phyloP scores from a whole-genome alignment of 106 monocot genomes.

The Xerophyta viscosa region DNA sequence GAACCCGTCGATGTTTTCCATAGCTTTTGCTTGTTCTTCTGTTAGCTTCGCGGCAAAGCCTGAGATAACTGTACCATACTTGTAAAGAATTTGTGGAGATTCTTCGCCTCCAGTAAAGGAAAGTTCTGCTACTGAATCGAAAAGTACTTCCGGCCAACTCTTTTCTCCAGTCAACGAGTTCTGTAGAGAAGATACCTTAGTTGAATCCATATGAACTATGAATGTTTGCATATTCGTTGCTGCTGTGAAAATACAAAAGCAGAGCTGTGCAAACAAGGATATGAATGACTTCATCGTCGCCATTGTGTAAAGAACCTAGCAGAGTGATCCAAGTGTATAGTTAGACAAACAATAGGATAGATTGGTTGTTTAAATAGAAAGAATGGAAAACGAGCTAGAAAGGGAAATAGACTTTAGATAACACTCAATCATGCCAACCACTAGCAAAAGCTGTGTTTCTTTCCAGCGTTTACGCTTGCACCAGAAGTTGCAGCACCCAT shows the following conservation, averaged over 20 bases:
- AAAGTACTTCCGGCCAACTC: slow-evolving; percentile 13
- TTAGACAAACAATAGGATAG: no score
- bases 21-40: neutral
- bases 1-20: neutral
- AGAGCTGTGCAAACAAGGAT: neutral
- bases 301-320: no score
- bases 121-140: slow-evolving; percentile 5
- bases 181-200: slow-evolving; percentile 4
- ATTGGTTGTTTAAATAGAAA: no score
- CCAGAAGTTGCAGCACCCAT: no score
- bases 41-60: slow-evolving; percentile 23
- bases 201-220: slow-evolving; percentile 32
- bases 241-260: neutral
- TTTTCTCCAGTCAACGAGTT: slow-evolving; percentile 2
- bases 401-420: no score
- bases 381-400: no score
- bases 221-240: slow-evolving; percentile 9
- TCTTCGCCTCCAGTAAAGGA: neutral
- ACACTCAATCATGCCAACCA: no score
- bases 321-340: no score
- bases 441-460: no score
- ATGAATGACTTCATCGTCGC: neutral
- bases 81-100: slow-evolving; percentile 9
- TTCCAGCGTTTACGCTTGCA: no score
- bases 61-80: slow-evolving; percentile 7